Base-by-base conservation (phyloP, 176 grass and related monocot species). In the Oryza australiensis region DNA sequence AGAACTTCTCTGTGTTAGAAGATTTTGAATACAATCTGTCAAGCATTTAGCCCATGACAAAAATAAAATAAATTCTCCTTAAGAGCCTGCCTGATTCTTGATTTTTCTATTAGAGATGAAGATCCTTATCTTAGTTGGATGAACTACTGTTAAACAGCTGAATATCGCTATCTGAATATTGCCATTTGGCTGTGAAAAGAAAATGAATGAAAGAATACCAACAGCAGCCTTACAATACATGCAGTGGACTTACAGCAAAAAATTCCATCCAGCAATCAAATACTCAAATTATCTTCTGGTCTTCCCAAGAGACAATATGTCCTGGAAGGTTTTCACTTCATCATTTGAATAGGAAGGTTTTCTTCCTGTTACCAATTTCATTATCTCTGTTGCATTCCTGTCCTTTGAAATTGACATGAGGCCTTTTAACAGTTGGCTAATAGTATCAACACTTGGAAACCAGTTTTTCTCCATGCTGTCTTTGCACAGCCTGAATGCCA, bases 381-480 rank as follows among this genome's bases (percentile, higher is more conserved):
- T 72, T 73, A 98, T 90, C 86, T 98, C 90, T 48, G 48, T 65
- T 0, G 92, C 95, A 86, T 95, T 91, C 34, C 70, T 90, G 57
- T 93, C 85, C 78, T 86, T 91, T 53, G 88, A 91, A 46, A 90
- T 92, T 27, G 62, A 76, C 40, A 91, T 84, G 37, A 98, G 90
- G 18, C 95, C 95, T 86, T 95, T 93, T 45, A 98, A 26, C 34
- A 95, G 65, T 70, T 82, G 82, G 59, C 76, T 66, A 65, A 93
- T 90, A 14, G 92, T 90, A 62, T 76, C 68, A 0, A 91, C 86
- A 82, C 73, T 95, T 0, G 84, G 92, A 86, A 89, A 95, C 90
- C 90, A 95, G 62, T 90, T 98, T 83, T 81, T 94, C 46, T 95
- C 88, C 88, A 98, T 95, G 87, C 88, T 86, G 12, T 88, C 87